Conservation (phyloP, 106 monocot species). For the Platanthera zijinensis region DNA sequence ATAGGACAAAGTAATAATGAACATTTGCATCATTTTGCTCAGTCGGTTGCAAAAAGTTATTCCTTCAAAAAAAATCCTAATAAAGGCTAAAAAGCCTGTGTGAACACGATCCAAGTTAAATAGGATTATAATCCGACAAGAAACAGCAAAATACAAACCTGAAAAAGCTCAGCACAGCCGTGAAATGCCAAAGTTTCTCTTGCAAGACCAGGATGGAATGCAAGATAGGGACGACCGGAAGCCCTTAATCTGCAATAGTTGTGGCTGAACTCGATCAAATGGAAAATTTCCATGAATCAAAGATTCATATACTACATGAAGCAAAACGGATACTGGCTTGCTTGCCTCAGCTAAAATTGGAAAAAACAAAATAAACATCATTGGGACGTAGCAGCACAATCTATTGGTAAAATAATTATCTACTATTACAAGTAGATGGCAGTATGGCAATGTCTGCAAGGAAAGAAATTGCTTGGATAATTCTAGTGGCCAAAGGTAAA, state of each 20-base stretch:
- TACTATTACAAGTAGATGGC: neutral
- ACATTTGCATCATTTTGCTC: neutral
- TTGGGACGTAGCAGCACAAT: neutral
- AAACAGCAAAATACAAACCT: conserved; percentile 28
- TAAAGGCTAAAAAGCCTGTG: neutral
- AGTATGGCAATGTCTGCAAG: neutral
- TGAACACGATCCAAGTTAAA: neutral
- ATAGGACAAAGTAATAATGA: conserved; percentile 1
- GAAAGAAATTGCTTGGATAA: neutral
- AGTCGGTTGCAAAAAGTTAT: neutral
- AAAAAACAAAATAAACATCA: neutral
- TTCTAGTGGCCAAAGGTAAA: neutral
- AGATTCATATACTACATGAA: neutral
- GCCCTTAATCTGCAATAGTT: conserved; percentile 53
- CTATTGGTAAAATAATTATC: neutral
- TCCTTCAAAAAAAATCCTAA: neutral
- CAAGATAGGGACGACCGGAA: conserved; percentile 60
- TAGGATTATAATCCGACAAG: neutral
- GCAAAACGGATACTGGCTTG: neutral
- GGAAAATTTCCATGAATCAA: neutral
- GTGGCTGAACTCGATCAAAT: neutral
- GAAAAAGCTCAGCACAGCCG: conserved; percentile 93
- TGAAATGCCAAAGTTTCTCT: conserved; percentile 78
- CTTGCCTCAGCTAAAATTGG: neutral
- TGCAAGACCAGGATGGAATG: conserved; percentile 71